These are phyloP conservation scores for Fraxinus sp. DNA, from an alignment of 305 asterid species.

Conservation along the genomic window DNA sequence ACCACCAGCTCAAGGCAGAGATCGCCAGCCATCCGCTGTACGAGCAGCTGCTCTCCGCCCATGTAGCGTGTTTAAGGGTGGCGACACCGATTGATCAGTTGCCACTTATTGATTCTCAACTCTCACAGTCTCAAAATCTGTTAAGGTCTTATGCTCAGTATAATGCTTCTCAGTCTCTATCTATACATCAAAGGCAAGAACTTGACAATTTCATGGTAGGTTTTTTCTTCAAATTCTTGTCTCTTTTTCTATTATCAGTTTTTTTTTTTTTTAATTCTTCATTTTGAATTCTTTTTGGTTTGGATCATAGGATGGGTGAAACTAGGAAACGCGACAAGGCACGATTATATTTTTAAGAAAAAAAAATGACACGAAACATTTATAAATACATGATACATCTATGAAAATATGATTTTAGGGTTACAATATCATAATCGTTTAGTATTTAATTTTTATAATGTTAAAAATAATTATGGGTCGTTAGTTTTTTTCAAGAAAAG, in stretches of 20 bases:
- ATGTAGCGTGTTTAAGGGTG: constrained; percentile 95
- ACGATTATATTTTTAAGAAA: too few species aligned
- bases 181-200: constrained; percentile 70
- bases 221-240: not conserved
- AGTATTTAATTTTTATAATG: not conserved
- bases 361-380: not conserved
- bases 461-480: not conserved
- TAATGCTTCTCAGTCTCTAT: constrained; percentile 31
- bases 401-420: not conserved
- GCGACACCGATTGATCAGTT: constrained; percentile 97
- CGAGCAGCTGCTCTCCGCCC: constrained; percentile 87
- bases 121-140: constrained; percentile 70
- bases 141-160: constrained; percentile 66
- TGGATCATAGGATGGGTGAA: not conserved
- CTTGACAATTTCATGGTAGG: constrained; percentile 89
- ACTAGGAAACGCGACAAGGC: not conserved
- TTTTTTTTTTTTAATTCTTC: not conserved
- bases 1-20: constrained; percentile 75
- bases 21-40: constrained; percentile 82
- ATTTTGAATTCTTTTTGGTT: not conserved
- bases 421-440: not conserved
- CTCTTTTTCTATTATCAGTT: not conserved
- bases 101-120: constrained; percentile 85
- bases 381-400: too few species aligned
- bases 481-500: too few species aligned